Evolutionary conservation across 2,329 filamentous ascomycete species (phyloP).

Genomic region (Cercospora berteroae): DNA sequence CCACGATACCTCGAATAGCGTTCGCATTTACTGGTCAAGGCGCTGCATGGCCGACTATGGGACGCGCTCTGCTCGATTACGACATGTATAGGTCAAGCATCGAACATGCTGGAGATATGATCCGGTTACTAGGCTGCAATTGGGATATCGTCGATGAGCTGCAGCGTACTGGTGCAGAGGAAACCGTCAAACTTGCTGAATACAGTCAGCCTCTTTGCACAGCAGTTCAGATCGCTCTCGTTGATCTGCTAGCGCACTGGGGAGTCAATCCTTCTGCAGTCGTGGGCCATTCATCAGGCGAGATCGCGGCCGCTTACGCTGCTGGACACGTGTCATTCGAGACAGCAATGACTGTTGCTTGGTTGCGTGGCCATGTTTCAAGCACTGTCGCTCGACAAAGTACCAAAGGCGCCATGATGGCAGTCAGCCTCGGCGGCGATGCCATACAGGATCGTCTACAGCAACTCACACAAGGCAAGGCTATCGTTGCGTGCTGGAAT

Average conservation of each 20-base stretch:
- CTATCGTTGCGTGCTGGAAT: too few species aligned
- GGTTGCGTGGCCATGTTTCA: constrained; percentile 23
- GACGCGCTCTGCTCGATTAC: constrained; percentile 20
- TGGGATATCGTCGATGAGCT: constrained; percentile 27
- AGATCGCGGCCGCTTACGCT: constrained; percentile 37
- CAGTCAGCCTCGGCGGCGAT: too few species aligned
- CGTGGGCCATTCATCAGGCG: constrained; percentile 35
- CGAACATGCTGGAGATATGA: background rate
- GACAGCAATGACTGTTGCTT: constrained; percentile 18
- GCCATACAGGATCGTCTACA: too few species aligned
- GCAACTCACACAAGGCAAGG: too few species aligned
- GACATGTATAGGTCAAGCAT: constrained; percentile 16
- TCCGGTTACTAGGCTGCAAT: constrained; percentile 19
- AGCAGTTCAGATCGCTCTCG: constrained; percentile 51
- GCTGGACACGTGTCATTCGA: constrained; percentile 26
- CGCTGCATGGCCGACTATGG: constrained; percentile 25
- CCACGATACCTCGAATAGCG: background rate
- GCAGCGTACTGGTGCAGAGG: constrained; percentile 3
- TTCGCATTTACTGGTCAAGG: constrained; percentile 26
- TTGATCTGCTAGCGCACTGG: constrained; percentile 40
- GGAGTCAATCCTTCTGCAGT: constrained; percentile 25
- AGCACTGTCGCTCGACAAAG: too few species aligned
- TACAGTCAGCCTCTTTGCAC: constrained; percentile 45
- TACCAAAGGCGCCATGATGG: too few species aligned
- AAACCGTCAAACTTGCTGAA: constrained; percentile 22